These are phyloP conservation scores for Aphanomyces stellatus DNA, from an alignment of 352 stramenopile species.

Conservation along the genomic window DNA sequence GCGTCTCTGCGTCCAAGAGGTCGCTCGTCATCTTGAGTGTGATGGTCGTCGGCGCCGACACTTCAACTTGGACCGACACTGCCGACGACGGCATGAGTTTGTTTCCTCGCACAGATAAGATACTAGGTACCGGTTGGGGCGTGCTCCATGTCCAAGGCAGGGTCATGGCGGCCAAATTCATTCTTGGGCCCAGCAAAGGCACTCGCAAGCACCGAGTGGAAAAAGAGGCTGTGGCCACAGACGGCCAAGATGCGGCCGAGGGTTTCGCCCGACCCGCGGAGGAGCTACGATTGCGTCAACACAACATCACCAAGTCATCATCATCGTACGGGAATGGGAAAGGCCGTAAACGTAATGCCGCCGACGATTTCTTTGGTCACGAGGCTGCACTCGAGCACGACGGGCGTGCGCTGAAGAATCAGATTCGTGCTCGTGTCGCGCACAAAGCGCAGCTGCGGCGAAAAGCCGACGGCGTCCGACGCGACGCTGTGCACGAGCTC, in stretches of 20 bases:
- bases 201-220: slow-evolving; percentile 71
- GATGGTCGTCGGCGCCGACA: slow-evolving; percentile 62
- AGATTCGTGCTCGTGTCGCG: slow-evolving; percentile 62
- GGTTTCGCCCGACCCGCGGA: slow-evolving; percentile 49
- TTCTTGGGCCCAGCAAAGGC: slow-evolving; percentile 63
- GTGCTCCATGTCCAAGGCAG: slow-evolving; percentile 45
- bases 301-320: too few relatives aligned
- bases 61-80: slow-evolving; percentile 77
- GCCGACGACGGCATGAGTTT: background rate
- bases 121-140: slow-evolving; percentile 46
- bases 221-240: slow-evolving; percentile 77
- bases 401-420: slow-evolving; percentile 44
- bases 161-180: slow-evolving; percentile 54
- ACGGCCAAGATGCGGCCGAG: slow-evolving; percentile 66
- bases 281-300: slow-evolving; percentile 29
- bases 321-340: slow-evolving; percentile 61
- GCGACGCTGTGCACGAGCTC: slow-evolving; percentile 76
- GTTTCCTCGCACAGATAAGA: too few relatives aligned
- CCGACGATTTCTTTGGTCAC: slow-evolving; percentile 83
- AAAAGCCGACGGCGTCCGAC: slow-evolving; percentile 46
- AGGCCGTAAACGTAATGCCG: slow-evolving; percentile 63
- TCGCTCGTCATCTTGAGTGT: slow-evolving; percentile 61
- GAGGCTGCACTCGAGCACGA: slow-evolving; percentile 73
- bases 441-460: slow-evolving; percentile 62
- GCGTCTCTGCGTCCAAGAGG: slow-evolving; percentile 39